Conservation (phyloP, 116 monocot species). For the Dioscorea cayenensis region DNA sequence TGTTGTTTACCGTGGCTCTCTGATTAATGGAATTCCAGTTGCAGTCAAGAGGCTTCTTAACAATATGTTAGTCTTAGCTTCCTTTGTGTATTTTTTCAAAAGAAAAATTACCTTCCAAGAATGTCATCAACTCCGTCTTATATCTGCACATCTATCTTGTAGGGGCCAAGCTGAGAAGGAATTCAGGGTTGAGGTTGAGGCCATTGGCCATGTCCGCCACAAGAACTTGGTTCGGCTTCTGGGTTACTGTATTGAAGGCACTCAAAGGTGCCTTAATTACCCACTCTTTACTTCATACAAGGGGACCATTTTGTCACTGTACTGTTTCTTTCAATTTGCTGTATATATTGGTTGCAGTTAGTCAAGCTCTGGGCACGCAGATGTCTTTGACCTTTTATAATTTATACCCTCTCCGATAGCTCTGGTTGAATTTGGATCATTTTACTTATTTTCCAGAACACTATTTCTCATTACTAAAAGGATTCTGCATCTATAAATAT, state of each 20-base stretch:
- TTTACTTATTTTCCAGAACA: neutral
- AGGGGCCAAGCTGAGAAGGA: conserved; percentile 60
- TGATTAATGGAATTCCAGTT: conserved; percentile 64
- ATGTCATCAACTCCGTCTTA: neutral
- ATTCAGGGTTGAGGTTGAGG: conserved; percentile 54
- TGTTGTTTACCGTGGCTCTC: conserved; percentile 52
- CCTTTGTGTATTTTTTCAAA: neutral
- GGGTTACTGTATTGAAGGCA: conserved; percentile 53
- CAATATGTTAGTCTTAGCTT: conserved; percentile 50
- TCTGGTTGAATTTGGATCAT: no score
- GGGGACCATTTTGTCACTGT: neutral
- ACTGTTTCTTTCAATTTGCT: neutral
- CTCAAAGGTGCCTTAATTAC: conserved; percentile 28
- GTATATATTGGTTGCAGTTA: neutral
- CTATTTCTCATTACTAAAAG: neutral
- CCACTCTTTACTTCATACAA: neutral
- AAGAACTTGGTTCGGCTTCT: conserved; percentile 53
- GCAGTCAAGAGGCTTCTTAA: conserved; percentile 79
- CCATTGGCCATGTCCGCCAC: conserved; percentile 57
- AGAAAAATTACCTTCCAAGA: neutral
- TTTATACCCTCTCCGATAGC: no score
- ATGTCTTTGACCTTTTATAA: neutral
- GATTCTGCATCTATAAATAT: conserved; percentile 1
- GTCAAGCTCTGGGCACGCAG: neutral
- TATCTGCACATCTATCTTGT: neutral